Base-by-base conservation (phyloP, 2,329 filamentous ascomycete species). In the Fusarium acutatum region DNA sequence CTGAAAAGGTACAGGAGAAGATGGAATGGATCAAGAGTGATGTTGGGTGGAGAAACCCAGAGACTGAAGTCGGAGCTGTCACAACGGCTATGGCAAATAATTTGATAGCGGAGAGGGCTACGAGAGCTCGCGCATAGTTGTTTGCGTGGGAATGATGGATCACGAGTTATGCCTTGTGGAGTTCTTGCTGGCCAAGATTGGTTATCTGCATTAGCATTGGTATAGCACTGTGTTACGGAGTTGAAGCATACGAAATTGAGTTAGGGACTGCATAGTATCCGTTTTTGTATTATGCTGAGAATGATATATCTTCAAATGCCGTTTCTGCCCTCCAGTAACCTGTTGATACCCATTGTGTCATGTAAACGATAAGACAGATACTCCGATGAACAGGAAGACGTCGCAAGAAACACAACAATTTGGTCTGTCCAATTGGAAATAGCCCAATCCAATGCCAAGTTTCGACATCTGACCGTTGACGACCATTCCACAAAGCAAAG, bases 1-100 rank as follows among this genome's bases (percentile, higher is more conserved):
- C 74, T 30, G 78, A 79, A 67, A 79, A 77, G 67, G 66, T 69
- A 35, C 60, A 70, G 54, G 71, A 73, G 68, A 78, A 69, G 68
- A 73, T 77, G 77, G 64, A 74, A 47, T 76, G 75, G 76, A 77
- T 78, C 38, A 75, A 68, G 52, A 57, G 58, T 58, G 71, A 76
- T 18, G 30, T 67, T 46, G 71, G 58, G 7, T 67, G 71, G 71
- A 77, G 62, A 63, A 73, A 71, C 17, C 61, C 56, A 18, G 37
- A 64, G 44, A 37, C 47, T 18, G 53, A 47, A n/a, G 44, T 44
- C 9, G 58, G 35, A 32, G 34, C 35, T 66, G 13, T n/a, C 34
- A 46, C 52, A 20, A 44, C 35, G 24, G 12, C 64, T 35, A 22
- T 50, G 22, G 38, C 24, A 30, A 34, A 43, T 7, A 26, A 17